These are phyloP conservation scores for Fusarium virguliforme DNA, from an alignment of 2,329 filamentous ascomycete species.

Conservation along the genomic window DNA sequence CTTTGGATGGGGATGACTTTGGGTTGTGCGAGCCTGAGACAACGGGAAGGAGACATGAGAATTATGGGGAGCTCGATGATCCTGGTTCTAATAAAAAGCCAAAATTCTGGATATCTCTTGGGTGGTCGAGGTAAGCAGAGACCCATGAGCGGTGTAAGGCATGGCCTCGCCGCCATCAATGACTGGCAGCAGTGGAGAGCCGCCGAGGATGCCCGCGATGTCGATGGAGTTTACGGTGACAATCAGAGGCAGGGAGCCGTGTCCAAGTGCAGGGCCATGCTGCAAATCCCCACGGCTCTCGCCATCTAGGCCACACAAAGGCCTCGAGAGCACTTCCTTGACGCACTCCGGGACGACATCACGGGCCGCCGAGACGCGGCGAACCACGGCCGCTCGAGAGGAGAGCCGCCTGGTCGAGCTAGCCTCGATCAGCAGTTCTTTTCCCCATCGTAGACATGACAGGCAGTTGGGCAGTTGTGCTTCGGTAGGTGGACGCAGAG, in stretches of 20 bases:
- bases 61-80: constrained; percentile 55
- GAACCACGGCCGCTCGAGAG: constrained; percentile 34
- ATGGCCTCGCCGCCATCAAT: constrained; percentile 28
- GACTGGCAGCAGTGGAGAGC: constrained; percentile 35
- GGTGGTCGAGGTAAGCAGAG: constrained; percentile 30
- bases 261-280: constrained; percentile 47
- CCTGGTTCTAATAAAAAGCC: constrained; percentile 49
- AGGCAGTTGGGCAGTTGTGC: constrained; percentile 15
- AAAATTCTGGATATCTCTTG: constrained; percentile 37
- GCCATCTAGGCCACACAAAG: constrained; percentile 53
- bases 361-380: constrained; percentile 42
- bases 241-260: constrained; percentile 54
- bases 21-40: constrained; percentile 63
- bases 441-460: constrained; percentile 21
- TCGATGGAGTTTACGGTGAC: constrained; percentile 42
- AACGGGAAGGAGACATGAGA: constrained; percentile 58
- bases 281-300: constrained; percentile 44
- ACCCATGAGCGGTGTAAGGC: constrained; percentile 39
- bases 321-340: constrained; percentile 30
- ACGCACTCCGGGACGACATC: constrained; percentile 43
- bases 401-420: constrained; percentile 34
- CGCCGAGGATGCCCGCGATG: constrained; percentile 25
- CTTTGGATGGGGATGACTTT: constrained; percentile 51
- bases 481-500: constrained; percentile 32
- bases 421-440: constrained; percentile 29